Evolutionary conservation across 768 basidiomycete genomes (phyloP).

Genomic region (Pleurotus sapidus): DNA sequence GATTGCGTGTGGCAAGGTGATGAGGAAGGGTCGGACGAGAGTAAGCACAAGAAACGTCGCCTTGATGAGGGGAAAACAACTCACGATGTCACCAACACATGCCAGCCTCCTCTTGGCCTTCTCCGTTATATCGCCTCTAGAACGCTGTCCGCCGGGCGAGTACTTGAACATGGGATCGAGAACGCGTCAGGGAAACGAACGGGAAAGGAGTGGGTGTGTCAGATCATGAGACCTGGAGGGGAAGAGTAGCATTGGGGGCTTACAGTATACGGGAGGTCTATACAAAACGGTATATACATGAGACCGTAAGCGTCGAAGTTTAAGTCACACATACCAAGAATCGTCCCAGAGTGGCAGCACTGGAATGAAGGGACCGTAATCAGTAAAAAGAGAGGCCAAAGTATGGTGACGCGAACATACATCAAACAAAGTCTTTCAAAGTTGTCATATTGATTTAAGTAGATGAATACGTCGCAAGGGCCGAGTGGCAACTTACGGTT

Average conservation of each 20-base stretch:
- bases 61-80: not conserved
- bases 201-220: no score
- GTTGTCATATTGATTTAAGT: not conserved
- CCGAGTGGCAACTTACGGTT: slow-evolving; percentile 33
- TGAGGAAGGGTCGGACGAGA: no score
- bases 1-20: not conserved
- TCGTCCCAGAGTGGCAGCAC: slow-evolving; percentile 58
- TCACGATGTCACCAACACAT: slow-evolving; percentile 68
- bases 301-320: slow-evolving; percentile 13
- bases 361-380: slow-evolving; percentile 11
- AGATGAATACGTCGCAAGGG: not conserved
- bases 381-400: not conserved
- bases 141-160: slow-evolving; percentile 52
- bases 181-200: not conserved
- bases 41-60: no score
- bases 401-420: slow-evolving; percentile 24
- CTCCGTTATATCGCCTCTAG: slow-evolving; percentile 36
- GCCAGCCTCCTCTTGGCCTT: slow-evolving; percentile 38
- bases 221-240: slow-evolving; percentile 38
- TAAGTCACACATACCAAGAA: slow-evolving; percentile 31
- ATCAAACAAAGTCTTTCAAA: slow-evolving; percentile 45
- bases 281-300: not conserved
- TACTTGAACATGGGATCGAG: slow-evolving; percentile 34
- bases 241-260: slow-evolving; percentile 30
- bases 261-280: not conserved